Base-by-base conservation (phyloP, 768 basidiomycete species). In the Candolleomyces efflorescens region DNA sequence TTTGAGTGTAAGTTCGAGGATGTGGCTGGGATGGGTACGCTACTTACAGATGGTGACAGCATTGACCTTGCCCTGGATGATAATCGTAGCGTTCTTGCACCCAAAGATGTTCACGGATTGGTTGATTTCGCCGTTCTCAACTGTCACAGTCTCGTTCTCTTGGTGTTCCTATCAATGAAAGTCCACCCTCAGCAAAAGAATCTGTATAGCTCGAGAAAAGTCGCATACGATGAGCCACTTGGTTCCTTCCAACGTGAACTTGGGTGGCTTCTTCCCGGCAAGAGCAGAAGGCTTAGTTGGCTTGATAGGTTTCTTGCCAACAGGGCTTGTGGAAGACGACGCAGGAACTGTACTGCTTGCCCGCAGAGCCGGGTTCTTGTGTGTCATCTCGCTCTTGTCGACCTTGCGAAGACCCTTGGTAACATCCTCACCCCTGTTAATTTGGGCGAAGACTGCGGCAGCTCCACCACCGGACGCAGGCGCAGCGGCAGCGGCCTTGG, bases 341-440 rank as follows among this genome's bases (percentile, higher is more conserved):
- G 73, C 67, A 48, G 79, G 74, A 63, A 78, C 74, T 56, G 71
- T 64, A 69, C 78, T 67, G 78, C 85, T 64, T 77, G 91, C 83
- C 27, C 97, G 77, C 38, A 99, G 73, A 10, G 85, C 82, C 0
- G 97, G 96, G 66, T 99, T 98, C 80, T 99, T 98, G 78, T 99
- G 97, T 3, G 94, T 98, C 94, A 96, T 95, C 71, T 98, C 89
- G 61, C 91, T 94, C 77, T 86, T 89, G 68, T 94, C 92, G 26
- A 99, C 97, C 70, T 97, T 98, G 63, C 89, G 86, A 64, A 99
- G 71, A 11, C 90, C 87, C 67, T 90, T 91, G 5, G 96, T 98
- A 36, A 99, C 87, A 3, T 88, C 86, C 60, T 86, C 90, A 0
- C 96, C 95, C 43, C 88, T 82, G 67, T 98, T 98, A 47, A 99